Conservation (phyloP, 2,329 filamentous ascomycete genomes). For the Diaporthe batatas region DNA sequence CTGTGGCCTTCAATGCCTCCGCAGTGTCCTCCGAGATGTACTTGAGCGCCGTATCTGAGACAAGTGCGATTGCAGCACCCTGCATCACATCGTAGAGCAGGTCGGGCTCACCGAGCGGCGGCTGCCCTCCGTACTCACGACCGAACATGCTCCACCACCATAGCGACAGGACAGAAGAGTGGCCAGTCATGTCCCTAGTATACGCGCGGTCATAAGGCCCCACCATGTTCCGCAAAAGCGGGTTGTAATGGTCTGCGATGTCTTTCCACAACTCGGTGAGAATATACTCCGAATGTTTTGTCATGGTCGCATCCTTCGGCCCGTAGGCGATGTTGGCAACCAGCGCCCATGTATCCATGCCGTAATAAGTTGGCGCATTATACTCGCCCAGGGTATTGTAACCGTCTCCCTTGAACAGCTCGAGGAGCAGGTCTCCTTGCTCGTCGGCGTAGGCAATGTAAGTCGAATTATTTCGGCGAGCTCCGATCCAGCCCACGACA, state of each 20-base stretch:
- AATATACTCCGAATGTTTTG: constrained; percentile 48
- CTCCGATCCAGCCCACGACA: constrained; percentile 57
- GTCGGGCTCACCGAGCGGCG: constrained; percentile 55
- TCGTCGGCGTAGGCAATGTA: constrained; percentile 54
- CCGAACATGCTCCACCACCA: constrained; percentile 60
- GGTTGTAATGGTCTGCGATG: constrained; percentile 53
- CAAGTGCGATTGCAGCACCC: constrained; percentile 55
- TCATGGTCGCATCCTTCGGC: constrained; percentile 48
- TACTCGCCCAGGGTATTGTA: constrained; percentile 54
- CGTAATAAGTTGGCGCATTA: constrained; percentile 57
- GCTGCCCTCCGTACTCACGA: constrained; percentile 53
- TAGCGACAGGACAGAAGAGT: constrained; percentile 56
- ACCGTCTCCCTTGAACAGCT: constrained; percentile 51
- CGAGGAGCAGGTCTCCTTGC: constrained; percentile 49
- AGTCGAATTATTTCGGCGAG: constrained; percentile 53
- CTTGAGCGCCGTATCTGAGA: constrained; percentile 51
- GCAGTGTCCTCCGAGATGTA: constrained; percentile 49
- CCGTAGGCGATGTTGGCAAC: constrained; percentile 55
- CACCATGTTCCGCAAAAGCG: constrained; percentile 52
- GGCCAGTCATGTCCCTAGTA: constrained; percentile 55
- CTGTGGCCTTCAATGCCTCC: constrained; percentile 50
- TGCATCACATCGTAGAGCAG: constrained; percentile 58
- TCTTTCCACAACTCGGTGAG: constrained; percentile 52
- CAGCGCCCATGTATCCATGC: constrained; percentile 57
- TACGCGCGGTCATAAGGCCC: constrained; percentile 56